These are phyloP conservation scores for Oryza longistaminata DNA, from an alignment of 176 grass and related monocot genomes.

Conservation along the genomic window DNA sequence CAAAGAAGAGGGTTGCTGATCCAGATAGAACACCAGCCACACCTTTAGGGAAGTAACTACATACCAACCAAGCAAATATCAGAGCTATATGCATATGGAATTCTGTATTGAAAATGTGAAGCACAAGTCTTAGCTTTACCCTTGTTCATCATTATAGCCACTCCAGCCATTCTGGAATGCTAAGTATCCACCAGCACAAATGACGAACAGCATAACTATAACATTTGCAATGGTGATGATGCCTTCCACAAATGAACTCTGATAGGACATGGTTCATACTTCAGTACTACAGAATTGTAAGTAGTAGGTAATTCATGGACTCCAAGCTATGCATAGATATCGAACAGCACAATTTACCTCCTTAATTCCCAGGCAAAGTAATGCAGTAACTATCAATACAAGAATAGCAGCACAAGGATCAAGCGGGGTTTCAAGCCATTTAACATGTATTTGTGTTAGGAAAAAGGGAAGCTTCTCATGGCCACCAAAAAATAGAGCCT, in stretches of 20 bases:
- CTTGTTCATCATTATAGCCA: conserved; percentile 62
- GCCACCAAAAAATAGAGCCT: conserved; percentile 92
- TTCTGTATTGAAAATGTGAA: conserved; percentile 3
- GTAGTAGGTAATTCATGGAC: not conserved
- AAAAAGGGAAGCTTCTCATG: conserved; percentile 74
- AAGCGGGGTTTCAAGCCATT: conserved; percentile 59
- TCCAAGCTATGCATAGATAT: conserved; percentile 1
- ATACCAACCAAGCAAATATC: conserved; percentile 32
- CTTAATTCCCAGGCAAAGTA: conserved; percentile 85
- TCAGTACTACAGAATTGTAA: not conserved
- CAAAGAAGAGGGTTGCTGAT: conserved; percentile 90
- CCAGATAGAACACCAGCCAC: conserved; percentile 65
- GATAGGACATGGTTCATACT: conserved; percentile 28
- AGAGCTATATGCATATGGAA: not conserved
- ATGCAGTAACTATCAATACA: conserved; percentile 72
- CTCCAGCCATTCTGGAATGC: conserved; percentile 78
- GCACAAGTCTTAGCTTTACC: conserved; percentile 52
- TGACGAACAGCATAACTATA: conserved; percentile 74
- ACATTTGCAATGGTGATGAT: conserved; percentile 80
- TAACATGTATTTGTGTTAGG: conserved; percentile 60
- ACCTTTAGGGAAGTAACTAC: conserved; percentile 84
- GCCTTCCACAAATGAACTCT: conserved; percentile 85
- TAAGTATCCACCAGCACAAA: conserved; percentile 85
- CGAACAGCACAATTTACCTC: conserved; percentile 57
- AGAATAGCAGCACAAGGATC: conserved; percentile 98